These are phyloP conservation scores for Penicillium atrosanguineum DNA, from an alignment of 495 filamentous ascomycete species.

Conservation along the genomic window DNA sequence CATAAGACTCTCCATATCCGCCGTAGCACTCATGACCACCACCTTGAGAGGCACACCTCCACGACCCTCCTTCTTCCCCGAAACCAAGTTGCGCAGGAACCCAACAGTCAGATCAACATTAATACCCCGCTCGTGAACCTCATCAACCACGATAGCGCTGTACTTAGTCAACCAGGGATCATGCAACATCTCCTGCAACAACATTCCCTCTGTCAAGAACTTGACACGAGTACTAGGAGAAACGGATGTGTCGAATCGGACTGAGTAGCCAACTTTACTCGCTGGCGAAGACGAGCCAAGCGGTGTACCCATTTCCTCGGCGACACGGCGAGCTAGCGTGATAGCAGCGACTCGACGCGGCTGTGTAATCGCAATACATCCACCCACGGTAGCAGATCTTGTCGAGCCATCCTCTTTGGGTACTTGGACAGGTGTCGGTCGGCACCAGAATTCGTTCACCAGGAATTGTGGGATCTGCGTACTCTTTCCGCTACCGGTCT, in stretches of 20 bases:
- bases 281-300: slow-evolving; percentile 61
- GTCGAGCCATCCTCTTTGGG: slow-evolving; percentile 32
- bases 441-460: slow-evolving; percentile 75
- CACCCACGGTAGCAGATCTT: slow-evolving; percentile 63
- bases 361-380: slow-evolving; percentile 93
- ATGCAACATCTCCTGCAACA: slow-evolving; percentile 88
- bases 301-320: slow-evolving; percentile 84
- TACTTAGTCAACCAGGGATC: slow-evolving; percentile 83
- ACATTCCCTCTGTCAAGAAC: slow-evolving; percentile 94
- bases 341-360: slow-evolving; percentile 92
- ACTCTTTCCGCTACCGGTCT: slow-evolving; percentile 95
- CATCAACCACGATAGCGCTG: slow-evolving; percentile 88
- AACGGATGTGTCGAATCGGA: slow-evolving; percentile 86
- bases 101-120: slow-evolving; percentile 90
- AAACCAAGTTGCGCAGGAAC: slow-evolving; percentile 74
- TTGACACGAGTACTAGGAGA: slow-evolving; percentile 78
- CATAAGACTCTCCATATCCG: slow-evolving; percentile 74
- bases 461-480: slow-evolving; percentile 96
- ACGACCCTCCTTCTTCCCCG: slow-evolving; percentile 53
- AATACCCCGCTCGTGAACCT: slow-evolving; percentile 95
- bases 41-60: slow-evolving; percentile 79
- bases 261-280: slow-evolving; percentile 85
- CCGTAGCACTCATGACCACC: slow-evolving; percentile 95
- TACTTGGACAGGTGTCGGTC: slow-evolving; percentile 50
- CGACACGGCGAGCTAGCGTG: slow-evolving; percentile 85